Conservation (phyloP, 768 basidiomycete genomes). For the Tulasnella sp. region DNA sequence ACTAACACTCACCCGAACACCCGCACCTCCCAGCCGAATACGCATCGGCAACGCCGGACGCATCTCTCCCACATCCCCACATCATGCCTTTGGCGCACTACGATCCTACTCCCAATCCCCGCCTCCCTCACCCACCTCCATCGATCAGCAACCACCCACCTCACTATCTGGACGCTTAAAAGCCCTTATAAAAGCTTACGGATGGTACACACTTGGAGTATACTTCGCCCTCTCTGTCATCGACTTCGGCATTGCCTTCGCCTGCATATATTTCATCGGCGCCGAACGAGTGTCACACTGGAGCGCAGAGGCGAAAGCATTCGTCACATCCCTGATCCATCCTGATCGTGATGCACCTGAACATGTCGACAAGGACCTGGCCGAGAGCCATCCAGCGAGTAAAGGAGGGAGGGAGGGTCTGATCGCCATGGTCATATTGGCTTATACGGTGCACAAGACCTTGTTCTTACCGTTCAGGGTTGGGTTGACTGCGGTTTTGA, state of each 20-base stretch:
- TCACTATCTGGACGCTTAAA: conserved; percentile 58
- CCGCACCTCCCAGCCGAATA: conserved; percentile 4
- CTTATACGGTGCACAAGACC: conserved; percentile 95
- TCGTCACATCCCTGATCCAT: conserved; percentile 35
- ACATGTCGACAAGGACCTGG: conserved; percentile 46
- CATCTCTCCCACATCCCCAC: conserved; percentile 1
- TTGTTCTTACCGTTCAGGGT: conserved; percentile 80
- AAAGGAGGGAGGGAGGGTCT: conserved; percentile 54
- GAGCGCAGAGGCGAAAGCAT: conserved; percentile 27
- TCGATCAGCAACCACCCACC: background rate
- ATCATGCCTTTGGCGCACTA: background rate
- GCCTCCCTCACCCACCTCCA: conserved; percentile 10
- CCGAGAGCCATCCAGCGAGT: conserved; percentile 23
- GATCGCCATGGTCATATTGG: conserved; percentile 85
- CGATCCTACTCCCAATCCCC: conserved; percentile 4
- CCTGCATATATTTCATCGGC: conserved; percentile 74
- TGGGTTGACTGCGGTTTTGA: conserved; percentile 76
- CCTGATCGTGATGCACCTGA: conserved; percentile 55
- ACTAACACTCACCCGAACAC: conserved; percentile 5
- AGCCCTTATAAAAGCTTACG: conserved; percentile 80
- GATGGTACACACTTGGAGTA: conserved; percentile 90
- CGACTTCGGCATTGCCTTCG: conserved; percentile 80
- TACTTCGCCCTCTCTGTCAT: conserved; percentile 62
- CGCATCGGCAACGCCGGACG: conserved; percentile 3
- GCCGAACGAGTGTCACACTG: conserved; percentile 75